Evolutionary conservation across 192 early-diverging fungal species (phyloP), one percentile per base, ranked within the genome.

Genomic region (Podila epicladia): DNA sequence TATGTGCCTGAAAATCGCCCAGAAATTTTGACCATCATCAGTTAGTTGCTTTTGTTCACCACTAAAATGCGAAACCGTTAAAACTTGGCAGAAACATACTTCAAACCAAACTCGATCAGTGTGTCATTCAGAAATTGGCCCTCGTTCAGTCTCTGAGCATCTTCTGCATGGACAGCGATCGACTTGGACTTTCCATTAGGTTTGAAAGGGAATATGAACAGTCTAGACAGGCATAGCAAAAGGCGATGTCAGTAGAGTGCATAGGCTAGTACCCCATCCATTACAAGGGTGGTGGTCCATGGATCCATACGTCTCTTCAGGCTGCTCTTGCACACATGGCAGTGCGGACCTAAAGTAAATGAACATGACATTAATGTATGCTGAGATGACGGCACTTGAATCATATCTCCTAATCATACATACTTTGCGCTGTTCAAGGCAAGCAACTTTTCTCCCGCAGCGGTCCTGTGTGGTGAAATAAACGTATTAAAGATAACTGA

Each of bases 81-180:
- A 6, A 55, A 38, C 26, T 48, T 62, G 13, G 9, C 1, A 2
- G 53, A 4, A 55, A 7, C 58, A 17, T 80, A 94, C 85, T 89
- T 92, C 62, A 96, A 77, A 58, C 93, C 94, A 77, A 96, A 95
- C 69, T 97, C 96, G 66, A 97, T 93, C 41, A 95, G 85, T 2
- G 90, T 93, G 84, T 97, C 96, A 84, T 97, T 97, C 53, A 97
- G 85, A 78, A 94, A 97, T 82, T 95, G 91, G 33, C 88, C 91
- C 29, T 85, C 80, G 41, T 89, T 72, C 65, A 96, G 78, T 31
- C 95, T 85, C 29, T 71, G 66, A 13, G 89, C 78, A 72, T 97
- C 96, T 5, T 91, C 84, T 6, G 83, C 84, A 0, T 83, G 84
- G 2, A 97, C 82, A 1, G 92, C 88, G 2, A 95, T 91, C 9